Conservation (phyloP, 2,329 filamentous ascomycete genomes). For the Colletotrichum melonis region DNA sequence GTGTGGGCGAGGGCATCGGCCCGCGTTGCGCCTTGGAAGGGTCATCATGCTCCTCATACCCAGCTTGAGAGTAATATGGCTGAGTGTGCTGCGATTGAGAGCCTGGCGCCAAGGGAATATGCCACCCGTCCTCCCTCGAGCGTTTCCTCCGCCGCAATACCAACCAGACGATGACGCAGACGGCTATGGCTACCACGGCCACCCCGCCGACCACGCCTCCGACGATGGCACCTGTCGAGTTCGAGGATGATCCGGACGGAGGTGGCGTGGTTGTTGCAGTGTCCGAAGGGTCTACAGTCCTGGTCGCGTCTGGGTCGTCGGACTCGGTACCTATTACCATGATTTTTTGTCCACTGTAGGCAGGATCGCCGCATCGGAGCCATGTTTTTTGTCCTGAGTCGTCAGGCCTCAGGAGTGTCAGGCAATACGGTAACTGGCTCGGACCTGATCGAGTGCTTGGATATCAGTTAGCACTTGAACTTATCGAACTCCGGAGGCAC, state of each 20-base stretch:
- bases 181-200: constrained; percentile 13
- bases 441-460: background rate
- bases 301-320: background rate
- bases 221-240: constrained; percentile 6
- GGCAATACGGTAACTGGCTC: background rate
- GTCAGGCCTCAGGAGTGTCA: background rate
- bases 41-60: background rate
- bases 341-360: background rate
- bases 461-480: background rate
- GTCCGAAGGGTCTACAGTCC: background rate
- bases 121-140: background rate
- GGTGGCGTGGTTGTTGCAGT: background rate
- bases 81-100: background rate
- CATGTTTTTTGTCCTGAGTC: background rate
- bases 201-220: constrained; percentile 13
- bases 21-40: background rate
- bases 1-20: background rate
- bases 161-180: constrained; percentile 20
- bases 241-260: background rate
- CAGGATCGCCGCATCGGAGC: background rate
- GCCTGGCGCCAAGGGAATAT: background rate
- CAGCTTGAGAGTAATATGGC: background rate
- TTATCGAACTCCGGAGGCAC: background rate
- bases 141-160: constrained; percentile 1
- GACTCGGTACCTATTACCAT: background rate